Base-by-base conservation (phyloP, 139 green algal species). In the Chlorella sp. region DNA sequence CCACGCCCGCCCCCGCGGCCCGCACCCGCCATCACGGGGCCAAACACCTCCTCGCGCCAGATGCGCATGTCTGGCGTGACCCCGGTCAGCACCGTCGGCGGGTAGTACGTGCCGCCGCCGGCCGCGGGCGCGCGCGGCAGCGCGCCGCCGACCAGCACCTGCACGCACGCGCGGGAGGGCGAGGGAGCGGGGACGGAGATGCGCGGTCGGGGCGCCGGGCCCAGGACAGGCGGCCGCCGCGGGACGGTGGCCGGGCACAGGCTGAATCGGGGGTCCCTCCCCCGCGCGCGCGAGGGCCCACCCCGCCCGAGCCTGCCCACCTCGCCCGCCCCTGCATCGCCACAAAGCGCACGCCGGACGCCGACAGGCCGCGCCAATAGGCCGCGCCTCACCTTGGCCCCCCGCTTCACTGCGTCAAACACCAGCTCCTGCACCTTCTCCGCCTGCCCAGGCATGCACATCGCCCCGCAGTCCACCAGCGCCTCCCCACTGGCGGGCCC, bases 31-130 rank as follows among this genome's bases (percentile, higher is more conserved):
- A 97, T 82, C 56, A 99, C 93, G 38, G 96, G 96, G 0, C 96
- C 96, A 73, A 99, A 99, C n/a, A 97, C 93, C 86, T 97, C 93
- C 79, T 97, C 92, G 45, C 76, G 43, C 91, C 94, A 97, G 67
- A 99, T 94, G 50, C 83, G 80, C 95, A 98, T 98, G 42, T 71
- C 77, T 3, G 66, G 79, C 27, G 81, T 90, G 3, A 99, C 88
- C 23, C 84, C 87, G 2, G 79, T 77, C 27, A 99, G 62, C 14
- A 99, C 87, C 1, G 96, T 98, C 41, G 96, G 96, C 17, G 92
- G 91, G 89, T 97, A 98, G 87, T 97, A 99, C 77, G 97, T 91
- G 27, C 91, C 93, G 31, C 64, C 74, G 0, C 27, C 45, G 14
- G n/a, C 53, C 0, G 48, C 51, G 27, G 19, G 33, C 1, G 36